phyloP scores from a whole-genome alignment of 2,329 filamentous ascomycete genomes.

The Aspergillus floridensis region DNA sequence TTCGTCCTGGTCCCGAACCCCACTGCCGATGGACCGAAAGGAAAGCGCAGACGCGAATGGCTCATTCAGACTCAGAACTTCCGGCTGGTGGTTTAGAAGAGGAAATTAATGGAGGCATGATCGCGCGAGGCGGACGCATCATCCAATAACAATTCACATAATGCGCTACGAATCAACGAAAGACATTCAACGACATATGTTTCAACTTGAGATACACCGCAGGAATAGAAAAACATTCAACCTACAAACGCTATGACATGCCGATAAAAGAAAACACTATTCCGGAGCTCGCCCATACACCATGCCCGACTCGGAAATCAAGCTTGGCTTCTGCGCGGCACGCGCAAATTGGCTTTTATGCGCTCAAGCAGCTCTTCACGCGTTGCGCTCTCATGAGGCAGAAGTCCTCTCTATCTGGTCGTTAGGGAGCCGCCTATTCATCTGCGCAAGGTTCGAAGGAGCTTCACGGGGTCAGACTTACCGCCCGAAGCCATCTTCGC shows the following conservation, averaged over 20 bases:
- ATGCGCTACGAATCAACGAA: neutral
- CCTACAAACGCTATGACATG: neutral
- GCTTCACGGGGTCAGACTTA: slow-evolving; percentile 46
- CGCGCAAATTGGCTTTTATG: slow-evolving; percentile 65
- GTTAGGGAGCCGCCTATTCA: neutral
- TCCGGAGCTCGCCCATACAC: neutral
- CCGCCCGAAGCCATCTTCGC: slow-evolving; percentile 73
- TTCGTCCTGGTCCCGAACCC: slow-evolving; percentile 75
- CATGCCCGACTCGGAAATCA: slow-evolving; percentile 2
- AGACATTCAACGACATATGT: neutral
- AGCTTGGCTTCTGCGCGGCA: slow-evolving; percentile 30
- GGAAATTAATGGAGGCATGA: neutral
- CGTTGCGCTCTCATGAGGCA: slow-evolving; percentile 59
- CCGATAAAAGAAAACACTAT: neutral
- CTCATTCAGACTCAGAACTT: slow-evolving; percentile 73
- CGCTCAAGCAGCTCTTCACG: slow-evolving; percentile 65
- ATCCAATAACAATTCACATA: neutral
- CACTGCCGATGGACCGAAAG: slow-evolving; percentile 52
- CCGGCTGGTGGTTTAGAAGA: slow-evolving; percentile 49
- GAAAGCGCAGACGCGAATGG: slow-evolving; percentile 58
- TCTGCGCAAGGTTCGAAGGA: neutral
- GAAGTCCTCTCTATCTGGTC: slow-evolving; percentile 57
- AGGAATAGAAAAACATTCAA: neutral
- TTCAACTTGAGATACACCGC: neutral
- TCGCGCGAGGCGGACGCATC: neutral